Conservation (phyloP, 306 rosid genomes). For the Mimosa bimucronata region DNA sequence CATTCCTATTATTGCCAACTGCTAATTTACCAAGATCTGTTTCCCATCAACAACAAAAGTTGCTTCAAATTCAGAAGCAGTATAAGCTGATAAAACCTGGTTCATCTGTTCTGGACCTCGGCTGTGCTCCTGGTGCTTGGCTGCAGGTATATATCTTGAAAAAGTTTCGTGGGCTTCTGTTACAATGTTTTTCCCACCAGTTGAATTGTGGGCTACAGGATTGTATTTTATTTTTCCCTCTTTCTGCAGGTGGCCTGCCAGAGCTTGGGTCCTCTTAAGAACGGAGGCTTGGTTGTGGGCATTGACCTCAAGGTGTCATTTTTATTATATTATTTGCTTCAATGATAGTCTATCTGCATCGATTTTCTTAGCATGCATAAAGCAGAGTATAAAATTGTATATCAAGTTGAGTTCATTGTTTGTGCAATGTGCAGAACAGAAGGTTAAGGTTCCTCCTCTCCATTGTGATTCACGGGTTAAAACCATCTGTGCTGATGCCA, state of each 20-base stretch:
- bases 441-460: slow-evolving; percentile 77
- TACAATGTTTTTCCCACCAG: background rate
- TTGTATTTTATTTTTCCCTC: background rate
- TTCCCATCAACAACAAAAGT: slow-evolving; percentile 36
- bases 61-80: slow-evolving; percentile 84
- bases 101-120: slow-evolving; percentile 85
- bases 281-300: slow-evolving; percentile 79
- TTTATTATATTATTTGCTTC: background rate
- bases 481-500: slow-evolving; percentile 77
- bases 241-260: slow-evolving; percentile 74
- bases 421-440: slow-evolving; percentile 67
- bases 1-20: background rate
- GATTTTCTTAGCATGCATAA: background rate
- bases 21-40: background rate
- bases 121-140: slow-evolving; percentile 98
- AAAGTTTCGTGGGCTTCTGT: background rate
- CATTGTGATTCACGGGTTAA: slow-evolving; percentile 83
- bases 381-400: background rate
- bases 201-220: background rate
- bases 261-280: slow-evolving; percentile 72
- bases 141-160: slow-evolving; percentile 57
- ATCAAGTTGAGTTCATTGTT: background rate
- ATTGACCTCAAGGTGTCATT: slow-evolving; percentile 73
- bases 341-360: background rate
- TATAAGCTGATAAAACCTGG: slow-evolving; percentile 67